A percentile compares a stretch with the other conserved stretches of the same genome.
Conservation (phyloP, 2,329 filamentous ascomycete species). For the Xylaria arbuscula region DNA sequence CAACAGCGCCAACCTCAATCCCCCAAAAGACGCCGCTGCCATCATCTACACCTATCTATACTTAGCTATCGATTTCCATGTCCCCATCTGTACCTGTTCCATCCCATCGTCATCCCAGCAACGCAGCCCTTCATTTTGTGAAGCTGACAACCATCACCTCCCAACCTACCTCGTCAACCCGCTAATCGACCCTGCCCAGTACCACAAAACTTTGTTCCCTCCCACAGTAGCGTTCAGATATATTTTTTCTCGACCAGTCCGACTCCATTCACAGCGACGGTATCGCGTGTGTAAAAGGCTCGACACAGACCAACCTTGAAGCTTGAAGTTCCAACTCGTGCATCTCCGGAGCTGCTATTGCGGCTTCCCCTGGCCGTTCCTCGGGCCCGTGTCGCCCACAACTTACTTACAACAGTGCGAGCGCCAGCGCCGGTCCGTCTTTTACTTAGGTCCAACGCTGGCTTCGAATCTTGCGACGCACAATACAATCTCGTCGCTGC, state of each 20-base stretch:
- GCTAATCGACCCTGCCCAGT: background rate
- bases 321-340: background rate
- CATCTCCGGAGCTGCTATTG: background rate
- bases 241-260: constrained; percentile 13
- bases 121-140: constrained; percentile 16
- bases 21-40: too few species aligned
- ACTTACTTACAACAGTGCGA: background rate
- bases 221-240: background rate
- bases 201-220: constrained; percentile 13
- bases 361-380: constrained; percentile 10
- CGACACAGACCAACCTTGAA: background rate
- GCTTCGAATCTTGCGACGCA: constrained; percentile 15
- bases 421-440: constrained; percentile 1
- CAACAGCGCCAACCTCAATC: background rate
- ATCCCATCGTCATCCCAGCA: constrained; percentile 24
- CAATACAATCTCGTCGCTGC: background rate
- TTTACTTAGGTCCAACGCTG: background rate
- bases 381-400: constrained; percentile 23
- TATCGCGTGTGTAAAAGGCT: constrained; percentile 15
- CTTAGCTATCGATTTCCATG: background rate
- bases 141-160: constrained; percentile 21
- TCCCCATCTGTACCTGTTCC: background rate
- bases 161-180: constrained; percentile 22
- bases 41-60: too few species aligned
- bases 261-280: background rate